phyloP scores from a whole-genome alignment of 2,329 filamentous ascomycete genomes.

The Penicillium oxalicum region DNA sequence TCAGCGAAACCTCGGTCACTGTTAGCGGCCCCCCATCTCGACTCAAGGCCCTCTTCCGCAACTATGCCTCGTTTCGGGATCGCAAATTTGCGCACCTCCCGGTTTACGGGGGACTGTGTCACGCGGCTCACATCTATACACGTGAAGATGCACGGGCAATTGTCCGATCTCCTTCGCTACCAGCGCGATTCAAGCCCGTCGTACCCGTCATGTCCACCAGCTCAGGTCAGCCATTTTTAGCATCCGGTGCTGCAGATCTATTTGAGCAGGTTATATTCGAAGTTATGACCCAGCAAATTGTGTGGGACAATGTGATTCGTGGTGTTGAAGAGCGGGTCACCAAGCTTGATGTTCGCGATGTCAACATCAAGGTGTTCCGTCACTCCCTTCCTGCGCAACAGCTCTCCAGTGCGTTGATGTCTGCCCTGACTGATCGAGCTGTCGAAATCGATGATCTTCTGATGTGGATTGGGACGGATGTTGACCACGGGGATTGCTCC shows the following conservation, averaged over 20 bases:
- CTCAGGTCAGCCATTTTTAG: background rate
- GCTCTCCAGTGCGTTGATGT: background rate
- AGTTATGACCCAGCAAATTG: background rate
- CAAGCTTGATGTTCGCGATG: background rate
- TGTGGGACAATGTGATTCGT: background rate
- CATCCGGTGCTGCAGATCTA: background rate
- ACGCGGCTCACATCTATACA: constrained; percentile 46
- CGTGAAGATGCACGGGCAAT: constrained; percentile 6
- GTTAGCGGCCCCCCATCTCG: constrained; percentile 24
- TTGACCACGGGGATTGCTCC: background rate
- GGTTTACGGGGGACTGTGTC: constrained; percentile 27
- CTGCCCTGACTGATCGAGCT: background rate
- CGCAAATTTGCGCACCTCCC: constrained; percentile 18
- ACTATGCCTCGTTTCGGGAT: constrained; percentile 19
- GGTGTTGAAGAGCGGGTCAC: background rate
- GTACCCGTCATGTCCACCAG: background rate
- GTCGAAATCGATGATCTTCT: background rate
- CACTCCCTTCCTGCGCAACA: background rate
- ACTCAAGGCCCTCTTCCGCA: constrained; percentile 18
- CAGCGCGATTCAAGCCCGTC: background rate
- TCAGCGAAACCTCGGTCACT: constrained; percentile 16
- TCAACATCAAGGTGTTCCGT: background rate
- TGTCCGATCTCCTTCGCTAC: background rate
- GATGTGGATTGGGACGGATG: background rate
- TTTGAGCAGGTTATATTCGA: background rate